A percentile compares a stretch with the other conserved stretches of the same genome.
Conservation (phyloP, 345 rosid genomes). For the Salix dunnii region DNA sequence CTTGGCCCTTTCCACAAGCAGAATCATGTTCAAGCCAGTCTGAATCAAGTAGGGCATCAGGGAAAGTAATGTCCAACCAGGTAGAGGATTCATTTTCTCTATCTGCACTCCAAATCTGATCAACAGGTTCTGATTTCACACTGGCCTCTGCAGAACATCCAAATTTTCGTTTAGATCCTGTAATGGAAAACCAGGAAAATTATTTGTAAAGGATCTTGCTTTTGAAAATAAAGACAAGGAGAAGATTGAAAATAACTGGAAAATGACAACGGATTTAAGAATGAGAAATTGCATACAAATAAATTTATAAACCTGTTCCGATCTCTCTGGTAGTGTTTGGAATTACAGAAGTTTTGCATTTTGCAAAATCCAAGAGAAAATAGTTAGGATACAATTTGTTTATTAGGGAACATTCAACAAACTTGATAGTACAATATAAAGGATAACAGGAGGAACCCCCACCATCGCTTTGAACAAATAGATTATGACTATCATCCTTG, state of each 20-base stretch:
- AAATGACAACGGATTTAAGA: neutral
- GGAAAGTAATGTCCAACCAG: conserved; percentile 36
- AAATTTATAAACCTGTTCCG: neutral
- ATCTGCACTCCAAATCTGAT: conserved; percentile 36
- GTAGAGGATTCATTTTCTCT: conserved; percentile 30
- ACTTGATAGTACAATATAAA: neutral
- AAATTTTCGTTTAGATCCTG: neutral
- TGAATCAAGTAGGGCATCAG: conserved; percentile 69
- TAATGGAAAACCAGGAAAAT: neutral
- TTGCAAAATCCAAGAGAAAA: neutral
- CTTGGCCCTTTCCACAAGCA: conserved; percentile 51
- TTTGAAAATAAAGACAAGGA: neutral
- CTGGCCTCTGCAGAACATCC: conserved; percentile 33
- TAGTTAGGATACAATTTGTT: neutral
- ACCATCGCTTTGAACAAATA: conserved; percentile 1
- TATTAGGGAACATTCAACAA: neutral
- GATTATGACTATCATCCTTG: conserved; percentile 4
- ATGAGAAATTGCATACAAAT: neutral
- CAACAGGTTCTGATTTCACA: conserved; percentile 43
- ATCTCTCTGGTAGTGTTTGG: neutral
- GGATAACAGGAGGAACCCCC: neutral
- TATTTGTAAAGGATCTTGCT: neutral
- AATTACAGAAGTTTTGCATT: neutral
- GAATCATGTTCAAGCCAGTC: conserved; percentile 68
- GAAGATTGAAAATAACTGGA: neutral